Evolutionary conservation across 2,329 filamentous ascomycete genomes (phyloP).

Genomic region (Calonectria pseudoreteaudii): DNA sequence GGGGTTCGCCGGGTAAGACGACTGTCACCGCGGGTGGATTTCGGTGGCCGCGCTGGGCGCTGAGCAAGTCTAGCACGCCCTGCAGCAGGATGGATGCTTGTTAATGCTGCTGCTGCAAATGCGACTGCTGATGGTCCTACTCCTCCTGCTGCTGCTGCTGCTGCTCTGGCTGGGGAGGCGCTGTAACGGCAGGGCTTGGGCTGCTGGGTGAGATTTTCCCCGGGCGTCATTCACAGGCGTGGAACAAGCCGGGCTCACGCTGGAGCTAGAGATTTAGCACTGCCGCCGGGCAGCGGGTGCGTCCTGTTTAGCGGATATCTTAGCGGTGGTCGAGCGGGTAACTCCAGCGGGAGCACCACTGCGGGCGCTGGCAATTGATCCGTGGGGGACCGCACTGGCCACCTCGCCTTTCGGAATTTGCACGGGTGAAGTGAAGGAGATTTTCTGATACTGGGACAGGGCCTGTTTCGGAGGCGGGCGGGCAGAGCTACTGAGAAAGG

Average conservation of each 20-base stretch:
- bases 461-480: background rate
- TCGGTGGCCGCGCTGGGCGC: slow-evolving; percentile 23
- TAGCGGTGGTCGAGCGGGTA: slow-evolving; percentile 32
- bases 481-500: background rate
- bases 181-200: slow-evolving; percentile 15
- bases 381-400: slow-evolving; percentile 11
- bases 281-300: slow-evolving; percentile 37
- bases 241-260: background rate
- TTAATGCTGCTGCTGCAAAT: slow-evolving; percentile 1
- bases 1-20: slow-evolving; percentile 2
- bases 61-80: background rate
- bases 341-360: slow-evolving; percentile 20
- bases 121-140: background rate
- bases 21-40: background rate
- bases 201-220: slow-evolving; percentile 1
- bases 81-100: background rate
- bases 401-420: slow-evolving; percentile 16
- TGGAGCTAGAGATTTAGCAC: slow-evolving; percentile 32
- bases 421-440: slow-evolving; percentile 3
- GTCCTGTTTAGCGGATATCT: slow-evolving; percentile 19
- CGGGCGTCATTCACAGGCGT: slow-evolving; percentile 2
- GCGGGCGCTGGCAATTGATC: slow-evolving; percentile 19
- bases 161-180: slow-evolving; percentile 6
- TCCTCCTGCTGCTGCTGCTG: background rate
- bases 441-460: background rate